Percentiles rank a stretch among this genome's conserved stretches.
Conservation (phyloP, 129 eudicot species). For the Gnaphalium uliginosum region DNA sequence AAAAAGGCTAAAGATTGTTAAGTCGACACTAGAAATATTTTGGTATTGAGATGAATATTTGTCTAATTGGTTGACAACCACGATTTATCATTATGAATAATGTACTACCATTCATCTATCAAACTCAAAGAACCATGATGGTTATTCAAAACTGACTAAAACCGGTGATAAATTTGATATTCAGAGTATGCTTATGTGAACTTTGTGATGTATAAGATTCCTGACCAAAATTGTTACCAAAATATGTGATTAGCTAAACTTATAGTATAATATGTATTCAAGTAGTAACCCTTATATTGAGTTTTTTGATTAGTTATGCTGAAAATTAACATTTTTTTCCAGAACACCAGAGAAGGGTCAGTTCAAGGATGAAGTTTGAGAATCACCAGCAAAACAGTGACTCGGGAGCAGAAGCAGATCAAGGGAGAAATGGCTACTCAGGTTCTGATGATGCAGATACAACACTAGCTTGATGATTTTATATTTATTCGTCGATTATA, state of each 20-base stretch:
- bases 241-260: not conserved
- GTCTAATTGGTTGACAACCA: not conserved
- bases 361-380: conserved; percentile 54
- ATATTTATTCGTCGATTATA: conserved; percentile 16
- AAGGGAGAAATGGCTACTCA: conserved; percentile 51
- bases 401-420: conserved; percentile 49
- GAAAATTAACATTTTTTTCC: not conserved
- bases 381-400: conserved; percentile 43
- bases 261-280: conserved; percentile 3
- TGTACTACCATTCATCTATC: not conserved
- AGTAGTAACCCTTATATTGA: not conserved
- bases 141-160: not conserved
- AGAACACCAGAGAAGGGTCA: conserved; percentile 58
- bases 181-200: not conserved
- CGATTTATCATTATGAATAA: not conserved
- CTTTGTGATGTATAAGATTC: not conserved
- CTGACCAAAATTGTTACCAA: not conserved
- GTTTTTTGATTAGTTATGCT: not conserved
- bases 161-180: not conserved
- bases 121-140: not conserved
- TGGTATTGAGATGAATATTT: not conserved
- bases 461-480: conserved; percentile 35
- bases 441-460: conserved; percentile 57
- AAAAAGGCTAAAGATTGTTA: not conserved
- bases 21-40: not conserved